Base-by-base conservation (phyloP, 768 basidiomycete species). In the Termitomyces sp. region DNA sequence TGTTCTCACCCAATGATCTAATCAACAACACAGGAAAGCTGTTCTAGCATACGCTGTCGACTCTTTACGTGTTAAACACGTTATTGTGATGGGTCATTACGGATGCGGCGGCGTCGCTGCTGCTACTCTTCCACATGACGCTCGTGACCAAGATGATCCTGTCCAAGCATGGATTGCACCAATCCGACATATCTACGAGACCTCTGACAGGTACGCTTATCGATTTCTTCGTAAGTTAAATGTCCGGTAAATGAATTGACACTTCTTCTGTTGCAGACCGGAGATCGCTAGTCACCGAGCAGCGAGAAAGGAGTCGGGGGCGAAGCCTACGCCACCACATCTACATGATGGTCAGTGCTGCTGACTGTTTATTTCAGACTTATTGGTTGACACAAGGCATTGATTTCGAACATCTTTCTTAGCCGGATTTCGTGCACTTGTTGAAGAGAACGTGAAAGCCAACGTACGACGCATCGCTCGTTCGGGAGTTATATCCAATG, bases 21-120 rank as follows among this genome's bases (percentile, higher is more conserved):
- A 21, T 19, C 27, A 44, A 38, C 21, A 16, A 12, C 7, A 31
- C 43, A 73, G 72, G 16, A 68, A 69, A 52, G 63, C 75, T 3
- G 71, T 73, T 16, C 66, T 77, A n/a, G 68, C 73, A 0, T 77
- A 75, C 44, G 76, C 73, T 10, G 71, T 77, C 17, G 62, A 70
- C 17, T 64, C 63, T 17, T 66, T 77, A 12, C 66, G 67, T 4
- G 75, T 77, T 14, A 66, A 71, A 47, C 75, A 77, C 45, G 65
- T 77, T 48, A 70, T 77, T 46, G 72, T 77, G 14, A 73, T 77
- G 73, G 76, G 75, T 0, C 75, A 77, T 58, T 77, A 77, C 48
- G 76, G 75, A 1, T 77, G 75, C 53, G 74, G 75, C 17, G 76
- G 76, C 32, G 70, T 77, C 12, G 75, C 71, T 12, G 73, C 75